Evolutionary conservation across 2,329 filamentous ascomycete species (phyloP).

Genomic region (Fusarium tricinctum): DNA sequence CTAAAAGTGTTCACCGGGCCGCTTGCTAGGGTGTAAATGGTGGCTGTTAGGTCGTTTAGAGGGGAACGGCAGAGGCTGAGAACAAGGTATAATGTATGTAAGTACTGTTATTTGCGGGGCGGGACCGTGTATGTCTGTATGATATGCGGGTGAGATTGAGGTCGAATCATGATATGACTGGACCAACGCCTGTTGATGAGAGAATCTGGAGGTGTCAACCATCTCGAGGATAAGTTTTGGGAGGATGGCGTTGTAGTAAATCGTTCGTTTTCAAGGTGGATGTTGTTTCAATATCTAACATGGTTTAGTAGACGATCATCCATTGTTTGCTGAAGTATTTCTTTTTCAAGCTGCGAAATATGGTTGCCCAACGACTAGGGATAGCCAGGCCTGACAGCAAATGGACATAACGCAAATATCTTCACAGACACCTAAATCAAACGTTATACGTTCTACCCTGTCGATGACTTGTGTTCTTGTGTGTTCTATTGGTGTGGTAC

Average conservation of each 20-base stretch:
- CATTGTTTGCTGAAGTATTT: not conserved
- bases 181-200: not conserved
- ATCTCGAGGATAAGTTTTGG: not conserved
- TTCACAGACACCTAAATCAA: not conserved
- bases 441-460: too few species aligned
- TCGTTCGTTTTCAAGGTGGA: not conserved
- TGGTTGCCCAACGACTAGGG: not conserved
- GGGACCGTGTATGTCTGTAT: conserved; percentile 1
- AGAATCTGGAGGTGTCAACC: not conserved
- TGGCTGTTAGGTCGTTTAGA: conserved; percentile 17
- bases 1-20: conserved; percentile 40
- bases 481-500: conserved; percentile 46
- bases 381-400: not conserved
- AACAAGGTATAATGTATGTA: conserved; percentile 15
- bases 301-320: not conserved
- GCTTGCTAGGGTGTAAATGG: conserved; percentile 38
- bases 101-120: conserved; percentile 21
- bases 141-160: conserved; percentile 13
- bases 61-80: conserved; percentile 34
- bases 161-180: conserved; percentile 7
- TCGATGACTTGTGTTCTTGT: not conserved
- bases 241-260: not conserved
- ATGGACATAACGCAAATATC: not conserved
- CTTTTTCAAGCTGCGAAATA: not conserved
- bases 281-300: not conserved